These are phyloP conservation scores for Pseudocercospora macadamiae DNA, from an alignment of 2,329 filamentous ascomycete species.

Conservation along the genomic window DNA sequence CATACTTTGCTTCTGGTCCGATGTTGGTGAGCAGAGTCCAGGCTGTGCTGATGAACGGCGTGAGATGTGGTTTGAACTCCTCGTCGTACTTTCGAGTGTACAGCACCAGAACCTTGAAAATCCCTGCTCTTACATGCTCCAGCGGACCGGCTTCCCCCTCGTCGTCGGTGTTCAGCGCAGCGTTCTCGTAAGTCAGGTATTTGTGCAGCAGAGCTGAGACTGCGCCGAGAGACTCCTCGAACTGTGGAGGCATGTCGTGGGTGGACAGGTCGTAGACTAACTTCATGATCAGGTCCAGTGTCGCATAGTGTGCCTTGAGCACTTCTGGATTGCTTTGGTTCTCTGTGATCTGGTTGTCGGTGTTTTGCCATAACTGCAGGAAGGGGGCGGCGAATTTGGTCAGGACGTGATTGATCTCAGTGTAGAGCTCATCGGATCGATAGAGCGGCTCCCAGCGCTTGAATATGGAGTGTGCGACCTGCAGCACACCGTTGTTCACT, in stretches of 20 bases:
- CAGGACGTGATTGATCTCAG: conserved; percentile 95
- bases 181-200: conserved; percentile 87
- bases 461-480: conserved; percentile 98
- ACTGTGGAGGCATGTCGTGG: conserved; percentile 91
- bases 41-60: conserved; percentile 83
- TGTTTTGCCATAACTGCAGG: conserved; percentile 74
- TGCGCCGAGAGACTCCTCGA: conserved; percentile 81
- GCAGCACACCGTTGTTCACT: conserved; percentile 89
- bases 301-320: conserved; percentile 78
- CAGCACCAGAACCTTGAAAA: conserved; percentile 86
- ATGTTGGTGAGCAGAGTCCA: conserved; percentile 90
- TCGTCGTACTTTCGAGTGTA: conserved; percentile 96
- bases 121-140: conserved; percentile 88
- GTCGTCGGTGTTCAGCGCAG: conserved; percentile 79
- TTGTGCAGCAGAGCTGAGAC: conserved; percentile 85
- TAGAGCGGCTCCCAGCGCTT: conserved; percentile 93
- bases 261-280: conserved; percentile 96
- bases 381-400: conserved; percentile 82
- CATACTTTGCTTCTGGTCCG: conserved; percentile 87
- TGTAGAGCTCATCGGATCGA: conserved; percentile 87
- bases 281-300: conserved; percentile 85
- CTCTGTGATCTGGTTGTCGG: conserved; percentile 70
- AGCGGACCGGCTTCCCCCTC: conserved; percentile 84
- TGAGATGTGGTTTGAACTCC: conserved; percentile 78
- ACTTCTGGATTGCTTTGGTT: conserved; percentile 74